phyloP scores from a whole-genome alignment of 331 rosid species.

The Pyracantha coccinea region DNA sequence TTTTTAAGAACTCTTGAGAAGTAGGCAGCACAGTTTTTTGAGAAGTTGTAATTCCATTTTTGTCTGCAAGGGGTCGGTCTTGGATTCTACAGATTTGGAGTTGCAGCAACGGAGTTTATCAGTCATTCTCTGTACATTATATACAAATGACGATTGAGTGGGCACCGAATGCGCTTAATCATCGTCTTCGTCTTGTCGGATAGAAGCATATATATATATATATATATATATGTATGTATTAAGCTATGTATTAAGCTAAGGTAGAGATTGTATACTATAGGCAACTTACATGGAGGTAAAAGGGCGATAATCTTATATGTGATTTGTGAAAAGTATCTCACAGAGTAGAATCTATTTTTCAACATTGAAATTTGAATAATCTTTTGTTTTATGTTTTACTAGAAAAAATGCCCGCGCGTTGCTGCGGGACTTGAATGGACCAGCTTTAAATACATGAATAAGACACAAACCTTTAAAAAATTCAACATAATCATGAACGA shows the following conservation, averaged over 20 bases:
- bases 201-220: not conserved
- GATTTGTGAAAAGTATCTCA: not conserved
- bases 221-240: too few relatives aligned
- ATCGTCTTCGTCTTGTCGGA: not conserved
- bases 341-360: not conserved
- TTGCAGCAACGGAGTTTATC: constrained; percentile 16
- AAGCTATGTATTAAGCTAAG: not conserved
- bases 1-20: constrained; percentile 19
- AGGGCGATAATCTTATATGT: not conserved
- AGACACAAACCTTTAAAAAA: too few relatives aligned
- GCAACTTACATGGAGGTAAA: not conserved
- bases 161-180: not conserved
- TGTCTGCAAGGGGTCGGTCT: not conserved
- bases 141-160: not conserved
- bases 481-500: too few relatives aligned
- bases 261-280: not conserved
- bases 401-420: too few relatives aligned
- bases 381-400: too few relatives aligned
- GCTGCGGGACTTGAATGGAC: too few relatives aligned
- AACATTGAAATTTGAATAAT: too few relatives aligned
- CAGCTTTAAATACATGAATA: too few relatives aligned
- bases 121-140: constrained; percentile 8
- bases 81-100: constrained; percentile 12
- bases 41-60: not conserved
- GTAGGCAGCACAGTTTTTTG: constrained; percentile 23